Conservation (phyloP, 495 filamentous ascomycete genomes). For the Penicillium salamii region DNA sequence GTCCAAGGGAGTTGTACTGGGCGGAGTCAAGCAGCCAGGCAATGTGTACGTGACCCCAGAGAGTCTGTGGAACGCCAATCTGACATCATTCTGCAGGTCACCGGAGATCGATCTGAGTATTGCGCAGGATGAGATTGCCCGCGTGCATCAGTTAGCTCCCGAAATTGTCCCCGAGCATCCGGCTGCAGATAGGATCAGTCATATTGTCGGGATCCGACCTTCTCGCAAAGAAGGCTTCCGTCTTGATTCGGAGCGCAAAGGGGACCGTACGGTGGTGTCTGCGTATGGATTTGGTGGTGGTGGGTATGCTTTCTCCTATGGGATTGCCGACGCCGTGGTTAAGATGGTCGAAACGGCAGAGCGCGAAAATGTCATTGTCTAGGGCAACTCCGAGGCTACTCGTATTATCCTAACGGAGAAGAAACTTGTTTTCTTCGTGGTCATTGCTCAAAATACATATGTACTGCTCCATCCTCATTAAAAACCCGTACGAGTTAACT, state of each 20-base stretch:
- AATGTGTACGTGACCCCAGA: conserved; percentile 28
- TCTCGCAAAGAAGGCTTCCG: conserved; percentile 39
- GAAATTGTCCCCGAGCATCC: conserved; percentile 38
- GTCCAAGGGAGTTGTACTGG: conserved; percentile 42
- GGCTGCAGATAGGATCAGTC: conserved; percentile 24
- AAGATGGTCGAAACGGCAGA: conserved; percentile 41
- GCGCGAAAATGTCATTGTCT: conserved; percentile 30
- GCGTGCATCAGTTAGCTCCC: conserved; percentile 39
- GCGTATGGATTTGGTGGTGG: conserved; percentile 46
- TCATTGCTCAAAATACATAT: too few relatives aligned
- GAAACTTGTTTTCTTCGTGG: too few relatives aligned
- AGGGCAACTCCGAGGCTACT: neutral
- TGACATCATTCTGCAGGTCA: conserved; percentile 19
- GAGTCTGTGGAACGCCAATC: neutral
- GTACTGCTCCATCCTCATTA: too few relatives aligned
- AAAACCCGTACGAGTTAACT: too few relatives aligned
- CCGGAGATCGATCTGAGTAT: conserved; percentile 39
- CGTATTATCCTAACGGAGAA: neutral
- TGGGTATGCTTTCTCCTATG: conserved; percentile 46
- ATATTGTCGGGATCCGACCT: conserved; percentile 43
- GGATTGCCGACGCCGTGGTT: conserved; percentile 36
- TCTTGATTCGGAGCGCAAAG: conserved; percentile 32
- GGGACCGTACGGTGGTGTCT: conserved; percentile 28
- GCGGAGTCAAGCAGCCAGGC: conserved; percentile 44
- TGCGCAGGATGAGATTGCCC: conserved; percentile 39